Evolutionary conservation across 1,139 yeast species (phyloP).

Genomic region (Suhomyces panamericanus): DNA sequence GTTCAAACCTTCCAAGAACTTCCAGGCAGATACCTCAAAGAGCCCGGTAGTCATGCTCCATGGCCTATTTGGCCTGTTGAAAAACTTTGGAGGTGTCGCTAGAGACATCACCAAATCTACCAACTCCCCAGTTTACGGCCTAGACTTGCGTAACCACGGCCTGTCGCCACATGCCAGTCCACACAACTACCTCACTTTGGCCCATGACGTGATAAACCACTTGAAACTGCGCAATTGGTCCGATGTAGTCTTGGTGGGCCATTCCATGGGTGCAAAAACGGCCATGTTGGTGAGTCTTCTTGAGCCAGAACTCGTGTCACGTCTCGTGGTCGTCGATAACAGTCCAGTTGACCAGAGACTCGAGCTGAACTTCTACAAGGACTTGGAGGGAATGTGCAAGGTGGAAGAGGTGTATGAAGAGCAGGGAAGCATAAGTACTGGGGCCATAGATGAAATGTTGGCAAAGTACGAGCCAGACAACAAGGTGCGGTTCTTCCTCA

Average conservation of each 20-base stretch:
- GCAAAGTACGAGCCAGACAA: conserved; percentile 25
- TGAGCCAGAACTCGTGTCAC: conserved; percentile 38
- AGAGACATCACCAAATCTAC: conserved; percentile 32
- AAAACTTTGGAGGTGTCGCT: conserved; percentile 41
- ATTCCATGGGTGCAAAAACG: conserved; percentile 56
- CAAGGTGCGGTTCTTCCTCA: conserved; percentile 29
- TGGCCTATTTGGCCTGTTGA: conserved; percentile 51
- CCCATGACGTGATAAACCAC: conserved; percentile 42
- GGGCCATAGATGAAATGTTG: conserved; percentile 21
- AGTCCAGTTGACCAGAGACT: conserved; percentile 38
- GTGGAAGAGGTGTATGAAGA: conserved; percentile 22
- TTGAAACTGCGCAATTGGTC: conserved; percentile 26
- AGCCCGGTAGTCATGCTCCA: conserved; percentile 46
- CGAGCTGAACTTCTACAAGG: conserved; percentile 25
- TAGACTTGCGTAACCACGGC: conserved; percentile 60
- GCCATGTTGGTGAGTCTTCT: conserved; percentile 47
- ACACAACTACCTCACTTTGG: conserved; percentile 42
- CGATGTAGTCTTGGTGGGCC: conserved; percentile 42
- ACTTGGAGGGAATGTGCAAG: conserved; percentile 36
- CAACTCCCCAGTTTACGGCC: conserved; percentile 35
- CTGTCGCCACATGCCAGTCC: conserved; percentile 45
- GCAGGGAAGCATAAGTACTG: not conserved
- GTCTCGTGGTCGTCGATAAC: conserved; percentile 50
- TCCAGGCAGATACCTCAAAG: conserved; percentile 1
- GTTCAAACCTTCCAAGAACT: conserved; percentile 10